phyloP scores from a whole-genome alignment of 2,329 filamentous ascomycete genomes.

The Geosmithia putterillii region DNA sequence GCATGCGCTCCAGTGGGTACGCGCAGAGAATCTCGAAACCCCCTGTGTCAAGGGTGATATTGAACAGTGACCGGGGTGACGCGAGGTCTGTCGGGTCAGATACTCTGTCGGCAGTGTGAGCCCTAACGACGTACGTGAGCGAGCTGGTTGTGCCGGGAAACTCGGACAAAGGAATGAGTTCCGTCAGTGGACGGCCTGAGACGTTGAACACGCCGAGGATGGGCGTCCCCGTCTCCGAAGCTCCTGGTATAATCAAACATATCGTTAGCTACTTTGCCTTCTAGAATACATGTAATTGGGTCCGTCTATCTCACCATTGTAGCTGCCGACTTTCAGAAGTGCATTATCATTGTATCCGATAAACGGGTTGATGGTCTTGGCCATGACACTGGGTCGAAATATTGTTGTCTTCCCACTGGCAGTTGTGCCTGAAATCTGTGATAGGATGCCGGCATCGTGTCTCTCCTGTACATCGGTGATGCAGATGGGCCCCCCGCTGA shows the following conservation, averaged over 20 bases:
- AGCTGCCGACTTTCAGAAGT: constrained; percentile 68
- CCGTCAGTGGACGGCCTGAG: constrained; percentile 45
- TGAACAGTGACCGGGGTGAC: constrained; percentile 35
- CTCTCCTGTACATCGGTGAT: constrained; percentile 83
- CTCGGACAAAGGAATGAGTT: constrained; percentile 55
- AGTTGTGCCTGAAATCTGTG: constrained; percentile 69
- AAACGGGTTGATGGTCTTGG: constrained; percentile 63
- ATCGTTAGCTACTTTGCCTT: not conserved
- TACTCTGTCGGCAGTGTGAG: constrained; percentile 55
- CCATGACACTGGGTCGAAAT: constrained; percentile 64
- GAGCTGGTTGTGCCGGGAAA: constrained; percentile 58
- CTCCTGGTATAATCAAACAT: constrained; percentile 16
- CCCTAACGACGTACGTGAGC: constrained; percentile 57
- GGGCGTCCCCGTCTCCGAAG: constrained; percentile 53
- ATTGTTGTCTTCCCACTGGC: constrained; percentile 64
- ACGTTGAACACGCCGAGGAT: constrained; percentile 83
- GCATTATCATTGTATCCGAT: constrained; percentile 60
- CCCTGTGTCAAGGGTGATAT: constrained; percentile 51
- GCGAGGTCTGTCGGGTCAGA: constrained; percentile 34
- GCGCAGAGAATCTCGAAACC: constrained; percentile 77
- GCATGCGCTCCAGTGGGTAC: constrained; percentile 51
- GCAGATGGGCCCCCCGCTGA: constrained; percentile 86
- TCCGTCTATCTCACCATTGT: constrained; percentile 46
- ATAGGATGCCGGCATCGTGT: constrained; percentile 64
- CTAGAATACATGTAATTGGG: not conserved